Evolutionary conservation across 164 flowering plant genomes (phyloP), one percentile per base, ranked within the genome.

Genomic region (Umbilicus rupestris): DNA sequence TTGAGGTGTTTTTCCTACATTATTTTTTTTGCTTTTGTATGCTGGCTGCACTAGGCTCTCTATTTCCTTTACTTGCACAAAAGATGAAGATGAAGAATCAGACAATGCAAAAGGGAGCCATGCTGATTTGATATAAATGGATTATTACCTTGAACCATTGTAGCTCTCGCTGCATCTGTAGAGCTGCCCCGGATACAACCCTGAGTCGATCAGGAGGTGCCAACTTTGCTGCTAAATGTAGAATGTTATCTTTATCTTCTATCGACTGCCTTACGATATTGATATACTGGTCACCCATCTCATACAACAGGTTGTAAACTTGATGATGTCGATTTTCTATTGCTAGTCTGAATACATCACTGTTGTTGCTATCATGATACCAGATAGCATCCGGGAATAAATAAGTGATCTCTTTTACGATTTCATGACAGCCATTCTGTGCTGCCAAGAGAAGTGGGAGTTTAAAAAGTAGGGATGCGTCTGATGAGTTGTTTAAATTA

Each of bases 151-250:
- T n/a, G n/a, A n/a, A n/a, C n/a, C n/a, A n/a, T n/a, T 69, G 75
- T 31, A 73, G 19, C 42, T 73, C 72, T 2, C 72, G 69, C 30
- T 73, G 76, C 76, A 73, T 66, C 24, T 66, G 76, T 1, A 73
- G 63, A 29, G 76, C 70, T 37, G 72, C 70, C 4, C 72, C 76
- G 19, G 70, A 47, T 9, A 45, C 66, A 9, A 58, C 50, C 28
- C 46, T 67, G 22, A 74, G 71, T 19, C 41, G 52, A 19, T 50
- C 4, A 15, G 55, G n/a, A 30, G 73, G 73, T 42, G 71, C 71
- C 55, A 74, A 69, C 7, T 39, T 19, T 19, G 64, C 76, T 49
- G 76, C 76, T 50, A 73, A 50, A 55, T 73, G 76, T 57, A 72
- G 47, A 15, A 65, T 46, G 24, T 57, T 68, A n/a, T 68, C 22